Evolutionary conservation across 2,329 filamentous ascomycete species (phyloP), one percentile per base, ranked within the genome.

Genomic region (Falciphora oryzae): DNA sequence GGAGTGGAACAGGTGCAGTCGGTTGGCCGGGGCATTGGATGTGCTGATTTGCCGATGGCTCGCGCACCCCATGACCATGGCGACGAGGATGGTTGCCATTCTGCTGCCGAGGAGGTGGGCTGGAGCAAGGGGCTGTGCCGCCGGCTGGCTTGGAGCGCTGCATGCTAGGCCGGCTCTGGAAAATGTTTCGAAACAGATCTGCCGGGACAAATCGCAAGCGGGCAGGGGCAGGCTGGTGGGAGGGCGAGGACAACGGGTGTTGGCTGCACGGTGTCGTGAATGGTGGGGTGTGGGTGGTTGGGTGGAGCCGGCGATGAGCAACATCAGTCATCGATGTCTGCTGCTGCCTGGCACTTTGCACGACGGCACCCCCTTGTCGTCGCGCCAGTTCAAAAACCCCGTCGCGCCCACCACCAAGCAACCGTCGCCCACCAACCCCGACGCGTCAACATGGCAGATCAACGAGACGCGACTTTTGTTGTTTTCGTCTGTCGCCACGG

Each of bases 121-220:
- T 53, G 44, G 18, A 53, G 44, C 44, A 53, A 22, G 38, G 44
- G 44, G 18, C 44, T 53, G 44, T n/a, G 44, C 18, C 22, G 22
- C 22, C n/a, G 22, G 44, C 44, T 53, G 22, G 44, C 44, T 53
- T 53, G 44, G 44, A 53, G 44, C 44, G 44, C n/a, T 53, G 44
- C 22, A n/a, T 53, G 44, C 44, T 53, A 22, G 44, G 44, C 44
- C 14, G 22, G 58, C 16, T 16, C 14, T 32, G 58, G 58, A 18
- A 59, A 60, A 29, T 25, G 58, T 60, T 60, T 60, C 58, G 28
- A 60, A 60, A 60, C 58, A 38, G 29, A 31, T 60, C 58, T 35
- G 29, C 29, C 58, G 58, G 58, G 35, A 60, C 44, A 53, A 53
- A 28, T 32, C 22, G 14, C 57, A 22, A 29, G 58, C 22, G 29